Evolutionary conservation across 768 basidiomycete species (phyloP).

Genomic region (Suillus subalutaceus): DNA sequence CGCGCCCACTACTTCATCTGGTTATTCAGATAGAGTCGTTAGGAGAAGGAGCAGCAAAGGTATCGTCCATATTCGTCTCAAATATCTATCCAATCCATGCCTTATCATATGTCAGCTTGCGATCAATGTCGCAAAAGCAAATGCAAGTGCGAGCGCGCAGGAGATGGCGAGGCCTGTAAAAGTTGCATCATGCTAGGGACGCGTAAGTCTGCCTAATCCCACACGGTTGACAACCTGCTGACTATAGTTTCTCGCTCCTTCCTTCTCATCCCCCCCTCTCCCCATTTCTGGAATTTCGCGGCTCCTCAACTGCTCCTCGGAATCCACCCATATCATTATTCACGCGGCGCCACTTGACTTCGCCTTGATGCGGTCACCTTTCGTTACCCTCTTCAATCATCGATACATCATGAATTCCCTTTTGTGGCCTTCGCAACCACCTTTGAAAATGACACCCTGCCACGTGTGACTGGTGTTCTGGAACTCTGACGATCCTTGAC

Average conservation of each 20-base stretch:
- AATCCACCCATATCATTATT: conserved; percentile 2
- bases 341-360: conserved; percentile 3
- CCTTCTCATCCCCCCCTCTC: not conserved
- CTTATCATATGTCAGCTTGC: conserved; percentile 53
- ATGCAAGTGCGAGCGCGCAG: conserved; percentile 81
- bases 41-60: conserved; percentile 81
- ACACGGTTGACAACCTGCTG: conserved; percentile 17
- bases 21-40: conserved; percentile 51
- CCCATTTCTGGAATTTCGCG: conserved; percentile 3
- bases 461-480: conserved; percentile 2
- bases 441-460: not conserved
- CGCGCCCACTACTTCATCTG: conserved; percentile 20
- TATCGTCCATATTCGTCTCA: conserved; percentile 21
- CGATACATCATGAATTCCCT: conserved; percentile 3
- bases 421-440: conserved; percentile 8
- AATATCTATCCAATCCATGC: conserved; percentile 1
- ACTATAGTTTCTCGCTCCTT: conserved; percentile 5
- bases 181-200: conserved; percentile 76
- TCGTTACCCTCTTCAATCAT: not conserved
- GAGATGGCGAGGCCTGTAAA: conserved; percentile 67
- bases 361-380: conserved; percentile 1
- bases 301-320: conserved; percentile 4
- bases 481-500: not conserved
- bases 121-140: conserved; percentile 90
- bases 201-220: conserved; percentile 43